Percentiles rank a stretch among this genome's conserved stretches.
These are phyloP conservation scores for Candida pseudoviswanathii DNA, from an alignment of 1,139 yeast genomes.

Conservation along the genomic window DNA sequence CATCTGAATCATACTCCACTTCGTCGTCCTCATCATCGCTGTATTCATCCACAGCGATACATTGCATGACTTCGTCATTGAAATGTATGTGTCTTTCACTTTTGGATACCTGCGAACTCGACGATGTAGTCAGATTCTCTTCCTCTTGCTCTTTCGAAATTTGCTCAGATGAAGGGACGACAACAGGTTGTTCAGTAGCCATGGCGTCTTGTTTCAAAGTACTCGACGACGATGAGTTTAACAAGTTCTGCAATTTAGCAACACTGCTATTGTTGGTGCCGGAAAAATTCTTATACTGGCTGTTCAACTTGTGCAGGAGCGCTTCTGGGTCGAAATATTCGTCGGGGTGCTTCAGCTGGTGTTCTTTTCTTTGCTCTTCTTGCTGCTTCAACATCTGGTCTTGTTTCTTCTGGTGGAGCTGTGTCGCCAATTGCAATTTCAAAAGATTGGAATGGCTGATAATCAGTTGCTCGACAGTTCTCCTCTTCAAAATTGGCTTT, in stretches of 20 bases:
- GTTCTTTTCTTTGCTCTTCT: constrained; percentile 19
- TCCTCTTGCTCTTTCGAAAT: constrained; percentile 7
- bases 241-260: constrained; percentile 17
- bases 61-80: constrained; percentile 90
- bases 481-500: constrained; percentile 81
- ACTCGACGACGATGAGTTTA: constrained; percentile 12
- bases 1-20: constrained; percentile 36
- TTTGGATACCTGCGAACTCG: constrained; percentile 2
- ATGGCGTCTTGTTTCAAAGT: constrained; percentile 6
- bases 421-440: constrained; percentile 47
- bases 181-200: constrained; percentile 3
- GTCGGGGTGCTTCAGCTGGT: constrained; percentile 23
- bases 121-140: constrained; percentile 16
- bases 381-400: constrained; percentile 19
- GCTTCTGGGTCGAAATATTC: constrained; percentile 58
- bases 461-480: constrained; percentile 77
- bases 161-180: constrained; percentile 8
- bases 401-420: constrained; percentile 29
- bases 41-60: constrained; percentile 64
- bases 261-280: constrained; percentile 15
- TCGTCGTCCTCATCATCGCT: constrained; percentile 37
- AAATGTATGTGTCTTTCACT: constrained; percentile 75
- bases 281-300: constrained; percentile 45
- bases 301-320: constrained; percentile 59
- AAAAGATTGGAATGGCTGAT: constrained; percentile 58